Evolutionary conservation across 1,139 yeast genomes (phyloP).

Genomic region (Debaryomycetaceae sp.): DNA sequence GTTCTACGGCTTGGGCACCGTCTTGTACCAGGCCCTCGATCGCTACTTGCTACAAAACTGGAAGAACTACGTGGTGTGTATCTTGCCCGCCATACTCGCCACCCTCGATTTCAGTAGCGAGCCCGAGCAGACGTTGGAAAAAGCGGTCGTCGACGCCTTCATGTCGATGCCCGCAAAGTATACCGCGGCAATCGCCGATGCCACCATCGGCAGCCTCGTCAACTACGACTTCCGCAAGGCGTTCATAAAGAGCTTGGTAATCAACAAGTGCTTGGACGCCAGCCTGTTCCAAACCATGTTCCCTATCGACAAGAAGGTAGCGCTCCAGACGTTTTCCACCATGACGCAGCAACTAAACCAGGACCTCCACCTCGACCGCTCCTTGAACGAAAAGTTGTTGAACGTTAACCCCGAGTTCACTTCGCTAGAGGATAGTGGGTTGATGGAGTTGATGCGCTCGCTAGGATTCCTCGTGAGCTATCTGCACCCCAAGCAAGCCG

Average conservation of each 20-base stretch:
- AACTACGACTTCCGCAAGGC: conserved; percentile 45
- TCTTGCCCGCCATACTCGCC: conserved; percentile 15
- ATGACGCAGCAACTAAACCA: conserved; percentile 5
- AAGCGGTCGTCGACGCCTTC: conserved; percentile 9
- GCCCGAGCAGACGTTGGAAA: conserved; percentile 6
- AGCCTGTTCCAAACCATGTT: conserved; percentile 34
- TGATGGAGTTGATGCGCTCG: conserved; percentile 23
- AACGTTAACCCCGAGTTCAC: conserved; percentile 44
- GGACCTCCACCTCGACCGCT: conserved; percentile 4
- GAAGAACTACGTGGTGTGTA: conserved; percentile 23
- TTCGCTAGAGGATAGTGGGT: conserved; percentile 40
- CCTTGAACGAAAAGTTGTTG: conserved; percentile 25
- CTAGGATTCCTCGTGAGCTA: conserved; percentile 5
- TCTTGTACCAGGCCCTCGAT: conserved; percentile 9
- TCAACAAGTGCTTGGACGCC: conserved; percentile 25
- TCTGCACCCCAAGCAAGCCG: conserved; percentile 27
- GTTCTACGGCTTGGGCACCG: conserved; percentile 12
- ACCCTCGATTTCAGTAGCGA: conserved; percentile 6
- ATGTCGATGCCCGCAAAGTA: conserved; percentile 6
- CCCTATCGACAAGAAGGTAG: conserved; percentile 22
- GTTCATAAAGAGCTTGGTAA: conserved; percentile 40
- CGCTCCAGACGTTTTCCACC: conserved; percentile 10
- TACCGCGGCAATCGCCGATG: conserved; percentile 4
- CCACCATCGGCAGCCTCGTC: conserved; percentile 7
- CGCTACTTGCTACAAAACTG: conserved; percentile 21